Evolutionary conservation across 495 filamentous ascomycete species (phyloP), one percentile per base, ranked within the genome.

Genomic region (Tuber borchii): DNA sequence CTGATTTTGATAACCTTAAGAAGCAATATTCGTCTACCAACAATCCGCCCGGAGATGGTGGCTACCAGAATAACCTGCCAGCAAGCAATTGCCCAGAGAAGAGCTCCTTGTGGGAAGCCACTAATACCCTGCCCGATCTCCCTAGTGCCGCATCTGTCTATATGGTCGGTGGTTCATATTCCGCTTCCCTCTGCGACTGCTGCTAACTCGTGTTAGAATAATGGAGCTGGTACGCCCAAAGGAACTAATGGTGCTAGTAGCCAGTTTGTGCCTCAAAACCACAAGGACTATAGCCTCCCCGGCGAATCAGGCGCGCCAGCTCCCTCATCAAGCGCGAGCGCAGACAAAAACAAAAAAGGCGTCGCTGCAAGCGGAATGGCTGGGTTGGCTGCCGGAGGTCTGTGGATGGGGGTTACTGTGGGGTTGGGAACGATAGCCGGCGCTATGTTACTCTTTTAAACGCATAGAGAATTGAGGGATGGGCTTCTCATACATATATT

Each of bases 51-150:
- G 95, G 92, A 72, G 86, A 93, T 80, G 95, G 94, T 79, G 90
- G 92, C 71, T 93, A 91, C 86, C 91, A 92, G 83, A 83, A 87
- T 72, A 90, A 86, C 70, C 91, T 92, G 51, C 84, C 87, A 45
- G 84, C 92, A 34, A 88, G 85, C 78, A 81, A 86, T 16, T 98
- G 95, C 86, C 95, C 95, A 0, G 84, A 85, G 31, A 84, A 89
- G 80, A 89, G 90, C 78, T 83, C 85, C 61, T 89, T 88, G 80
- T 97, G 94, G 93, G 87, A 94, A 61, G 91, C 97, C 56, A 87
- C 86, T 76, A 86, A 90, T 74, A 82, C 85, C 40, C 90, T 98
- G 17, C 95, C 95, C 3, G 88, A 89, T 61, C 91, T 97, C 34
- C 95, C 95, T 7, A 82, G 84, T 0, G 87, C 84, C 31, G 93